Evolutionary conservation across 2,329 filamentous ascomycete genomes (phyloP).

Genomic region (Penicillium sp.): DNA sequence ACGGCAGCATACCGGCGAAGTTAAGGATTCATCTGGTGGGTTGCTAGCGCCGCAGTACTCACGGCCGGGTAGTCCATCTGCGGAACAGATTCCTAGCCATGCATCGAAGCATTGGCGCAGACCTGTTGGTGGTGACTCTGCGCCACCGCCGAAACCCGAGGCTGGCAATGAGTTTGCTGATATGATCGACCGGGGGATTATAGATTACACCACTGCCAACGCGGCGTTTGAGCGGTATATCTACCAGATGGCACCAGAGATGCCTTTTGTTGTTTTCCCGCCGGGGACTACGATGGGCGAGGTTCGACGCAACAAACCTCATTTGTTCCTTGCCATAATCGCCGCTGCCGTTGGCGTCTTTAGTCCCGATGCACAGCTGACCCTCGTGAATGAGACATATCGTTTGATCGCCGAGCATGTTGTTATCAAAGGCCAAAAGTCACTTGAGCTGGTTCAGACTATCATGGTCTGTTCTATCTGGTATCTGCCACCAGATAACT

Average conservation of each 20-base stretch:
- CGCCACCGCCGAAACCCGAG: slow-evolving; percentile 16
- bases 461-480: slow-evolving; percentile 74
- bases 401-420: slow-evolving; percentile 71
- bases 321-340: slow-evolving; percentile 60
- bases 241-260: slow-evolving; percentile 53
- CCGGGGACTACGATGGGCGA: slow-evolving; percentile 54
- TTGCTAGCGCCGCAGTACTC: slow-evolving; percentile 26
- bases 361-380: slow-evolving; percentile 57
- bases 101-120: slow-evolving; percentile 25
- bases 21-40: slow-evolving; percentile 21
- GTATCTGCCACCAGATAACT: slow-evolving; percentile 80
- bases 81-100: slow-evolving; percentile 21
- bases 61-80: slow-evolving; percentile 23
- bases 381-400: slow-evolving; percentile 68
- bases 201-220: slow-evolving; percentile 54
- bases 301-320: slow-evolving; percentile 58
- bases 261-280: slow-evolving; percentile 60
- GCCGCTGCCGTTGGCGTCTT: slow-evolving; percentile 55
- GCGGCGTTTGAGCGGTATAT: slow-evolving; percentile 59
- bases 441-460: slow-evolving; percentile 77
- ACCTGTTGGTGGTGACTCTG: slow-evolving; percentile 18
- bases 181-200: slow-evolving; percentile 51
- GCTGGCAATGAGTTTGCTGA: slow-evolving; percentile 41
- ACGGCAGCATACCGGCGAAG: slow-evolving; percentile 32
- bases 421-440: slow-evolving; percentile 75